Evolutionary conservation across 192 early-diverging fungal genomes (phyloP), one percentile per base, ranked within the genome.

Genomic region (Chytriomyces sp.): DNA sequence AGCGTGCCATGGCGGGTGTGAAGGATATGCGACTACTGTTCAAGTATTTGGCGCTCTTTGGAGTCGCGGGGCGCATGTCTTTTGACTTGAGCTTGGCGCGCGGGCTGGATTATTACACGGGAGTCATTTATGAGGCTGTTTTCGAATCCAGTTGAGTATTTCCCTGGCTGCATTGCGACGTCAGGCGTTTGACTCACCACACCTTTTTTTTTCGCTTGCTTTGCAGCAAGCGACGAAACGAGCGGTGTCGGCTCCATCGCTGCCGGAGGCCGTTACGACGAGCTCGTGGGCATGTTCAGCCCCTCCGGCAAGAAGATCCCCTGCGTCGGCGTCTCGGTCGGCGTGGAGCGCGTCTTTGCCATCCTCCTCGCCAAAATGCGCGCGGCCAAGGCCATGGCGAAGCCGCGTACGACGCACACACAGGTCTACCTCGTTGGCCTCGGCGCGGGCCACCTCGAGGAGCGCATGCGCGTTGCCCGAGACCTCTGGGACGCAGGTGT

Each of bases 31-130:
- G 71, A 3, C 73, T 89, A 52, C 84, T 99, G 55, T 92, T 98
- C 72, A 82, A 79, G 58, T 99, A 95, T 81, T 83, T 96, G 36
- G 84, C 85, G n/a, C 78, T 95, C 32, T 91, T 94, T 71, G 84
- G 85, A 17, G 86, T 98, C 12, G 68, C 83, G 7, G 82, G 88
- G 59, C 79, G 78, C 54, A 88, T 96, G 41, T 92, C 90, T 2
- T 96, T 99, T 75, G 97, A 99, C 77, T 85, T 99, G 64, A 91
- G 90, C 59, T 84, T 99, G 74, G 97, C 96, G n/a, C 89, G 97
- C 41, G 97, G 97, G 32, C 76, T 99, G 41, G 97, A 99, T 77
- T 99, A 99, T 79, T 99, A 99, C 83, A 99, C 97, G 39, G 97
- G 97, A 31, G 89, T 98, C 56, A 99, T 99, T 75, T 99, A 98